A percentile compares a stretch with the other conserved stretches of the same genome.
Conservation (phyloP, 2,329 filamentous ascomycete species). For the Alternaria solani region DNA sequence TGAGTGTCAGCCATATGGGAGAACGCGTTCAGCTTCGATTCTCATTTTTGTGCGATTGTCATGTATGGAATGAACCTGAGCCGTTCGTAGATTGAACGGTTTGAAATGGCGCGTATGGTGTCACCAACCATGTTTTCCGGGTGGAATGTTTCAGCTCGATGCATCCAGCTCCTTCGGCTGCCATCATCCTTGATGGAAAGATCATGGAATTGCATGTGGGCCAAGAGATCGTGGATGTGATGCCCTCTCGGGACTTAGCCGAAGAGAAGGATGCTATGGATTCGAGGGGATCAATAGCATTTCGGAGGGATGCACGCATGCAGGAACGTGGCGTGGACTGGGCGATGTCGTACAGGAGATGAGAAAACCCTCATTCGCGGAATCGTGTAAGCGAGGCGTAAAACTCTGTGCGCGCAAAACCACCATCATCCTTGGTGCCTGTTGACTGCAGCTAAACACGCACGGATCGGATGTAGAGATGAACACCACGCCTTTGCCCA, state of each 20-base stretch:
- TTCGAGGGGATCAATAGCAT: slow-evolving; percentile 1
- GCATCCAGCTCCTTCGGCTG: background rate
- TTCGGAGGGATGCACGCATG: slow-evolving; percentile 11
- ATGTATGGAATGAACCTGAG: background rate
- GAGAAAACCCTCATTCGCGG: slow-evolving; percentile 5
- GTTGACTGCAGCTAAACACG: background rate
- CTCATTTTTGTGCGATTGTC: background rate
- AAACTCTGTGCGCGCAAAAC: slow-evolving; percentile 1
- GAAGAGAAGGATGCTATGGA: background rate
- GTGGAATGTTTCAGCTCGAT: slow-evolving; percentile 9
- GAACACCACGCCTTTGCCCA: background rate
- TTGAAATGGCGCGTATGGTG: slow-evolving; percentile 8
- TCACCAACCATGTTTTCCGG: slow-evolving; percentile 10
- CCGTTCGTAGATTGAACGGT: background rate
- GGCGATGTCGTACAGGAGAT: slow-evolving; percentile 8
- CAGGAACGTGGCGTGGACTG: slow-evolving; percentile 11
- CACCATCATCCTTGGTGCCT: slow-evolving; percentile 5
- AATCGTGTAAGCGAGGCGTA: slow-evolving; percentile 7
- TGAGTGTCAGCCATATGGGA: background rate
- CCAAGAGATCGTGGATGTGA: background rate
- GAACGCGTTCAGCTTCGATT: background rate
- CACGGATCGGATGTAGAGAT: slow-evolving; percentile 2
- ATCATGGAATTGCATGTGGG: slow-evolving; percentile 1
- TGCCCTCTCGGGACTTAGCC: background rate
- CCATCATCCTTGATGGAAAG: background rate